Percentiles rank a stretch among this genome's conserved stretches.
phyloP scores from a whole-genome alignment of 352 stramenopile species.

The Phytophthora capsici region DNA sequence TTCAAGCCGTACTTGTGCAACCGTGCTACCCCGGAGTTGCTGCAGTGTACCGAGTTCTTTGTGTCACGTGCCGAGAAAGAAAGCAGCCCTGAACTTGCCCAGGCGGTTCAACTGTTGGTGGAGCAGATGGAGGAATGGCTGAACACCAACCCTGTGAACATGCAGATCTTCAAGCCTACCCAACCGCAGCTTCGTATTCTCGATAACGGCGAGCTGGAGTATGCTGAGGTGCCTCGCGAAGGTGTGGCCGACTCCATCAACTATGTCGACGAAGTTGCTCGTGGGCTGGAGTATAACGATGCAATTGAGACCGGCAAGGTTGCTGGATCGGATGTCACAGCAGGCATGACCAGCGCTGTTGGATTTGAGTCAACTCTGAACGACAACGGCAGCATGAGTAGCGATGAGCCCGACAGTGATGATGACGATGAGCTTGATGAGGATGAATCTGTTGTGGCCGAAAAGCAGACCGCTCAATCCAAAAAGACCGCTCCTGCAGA shows the following conservation, averaged over 20 bases:
- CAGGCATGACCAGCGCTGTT: constrained; percentile 50
- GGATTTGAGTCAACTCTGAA: constrained; percentile 68
- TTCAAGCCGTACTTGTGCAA: constrained; percentile 78
- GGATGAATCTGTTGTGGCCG: constrained; percentile 14
- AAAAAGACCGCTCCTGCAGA: constrained; percentile 44
- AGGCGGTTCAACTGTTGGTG: constrained; percentile 64
- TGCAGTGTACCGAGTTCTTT: constrained; percentile 63
- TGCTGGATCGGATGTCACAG: constrained; percentile 29
- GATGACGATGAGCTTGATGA: constrained; percentile 46
- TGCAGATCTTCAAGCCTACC: constrained; percentile 61
- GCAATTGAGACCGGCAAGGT: constrained; percentile 33
- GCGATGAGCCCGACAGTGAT: constrained; percentile 53
- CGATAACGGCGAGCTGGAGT: constrained; percentile 58
- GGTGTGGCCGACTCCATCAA: constrained; percentile 60
- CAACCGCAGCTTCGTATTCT: constrained; percentile 64
- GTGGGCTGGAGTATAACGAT: constrained; percentile 63
- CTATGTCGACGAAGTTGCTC: constrained; percentile 74
- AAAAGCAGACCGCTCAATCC: constrained; percentile 14
- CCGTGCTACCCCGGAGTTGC: constrained; percentile 68
- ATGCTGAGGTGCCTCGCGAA: constrained; percentile 58
- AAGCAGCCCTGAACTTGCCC: constrained; percentile 49
- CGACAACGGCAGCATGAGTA: constrained; percentile 47
- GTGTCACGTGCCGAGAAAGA: constrained; percentile 50
- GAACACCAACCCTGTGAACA: constrained; percentile 58
- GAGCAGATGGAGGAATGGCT: constrained; percentile 67